These are phyloP conservation scores for Oryza coarctata DNA, from an alignment of 176 grass and related monocot genomes.

Conservation along the genomic window DNA sequence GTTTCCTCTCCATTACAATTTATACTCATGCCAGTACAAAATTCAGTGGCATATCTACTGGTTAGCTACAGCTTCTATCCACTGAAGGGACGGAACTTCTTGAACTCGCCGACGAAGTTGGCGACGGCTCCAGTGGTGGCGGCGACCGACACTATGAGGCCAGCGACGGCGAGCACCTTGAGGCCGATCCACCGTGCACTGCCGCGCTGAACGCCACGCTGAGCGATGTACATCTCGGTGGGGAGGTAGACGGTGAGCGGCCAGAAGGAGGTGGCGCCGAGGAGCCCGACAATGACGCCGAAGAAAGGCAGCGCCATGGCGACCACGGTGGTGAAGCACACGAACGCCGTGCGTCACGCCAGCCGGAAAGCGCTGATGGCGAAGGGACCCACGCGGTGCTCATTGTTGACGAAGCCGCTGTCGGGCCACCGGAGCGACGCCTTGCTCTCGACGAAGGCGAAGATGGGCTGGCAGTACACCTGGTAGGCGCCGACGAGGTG, in stretches of 20 bases:
- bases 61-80: neutral
- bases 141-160: constrained; percentile 41
- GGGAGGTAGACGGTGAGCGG: constrained; percentile 79
- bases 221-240: constrained; percentile 71
- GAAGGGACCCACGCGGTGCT: constrained; percentile 23
- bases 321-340: constrained; percentile 55
- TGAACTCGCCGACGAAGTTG: constrained; percentile 49
- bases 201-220: constrained; percentile 33
- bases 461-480: constrained; percentile 55
- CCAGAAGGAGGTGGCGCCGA: constrained; percentile 77
- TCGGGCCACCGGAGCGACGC: constrained; percentile 25
- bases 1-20: too few relatives aligned
- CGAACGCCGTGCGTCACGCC: constrained; percentile 51
- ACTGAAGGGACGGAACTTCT: constrained; percentile 54
- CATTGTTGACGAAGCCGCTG: constrained; percentile 30
- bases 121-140: constrained; percentile 56
- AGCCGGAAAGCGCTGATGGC: constrained; percentile 47
- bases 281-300: constrained; percentile 61
- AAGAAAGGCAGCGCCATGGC: constrained; percentile 78
- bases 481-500: constrained; percentile 66
- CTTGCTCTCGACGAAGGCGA: constrained; percentile 55
- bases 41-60: neutral
- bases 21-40: too few relatives aligned
- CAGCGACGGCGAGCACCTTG: constrained; percentile 30
- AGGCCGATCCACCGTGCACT: constrained; percentile 47